Evolutionary conservation across 176 grass and related monocot genomes (phyloP).

Genomic region (Carex littledalei): DNA sequence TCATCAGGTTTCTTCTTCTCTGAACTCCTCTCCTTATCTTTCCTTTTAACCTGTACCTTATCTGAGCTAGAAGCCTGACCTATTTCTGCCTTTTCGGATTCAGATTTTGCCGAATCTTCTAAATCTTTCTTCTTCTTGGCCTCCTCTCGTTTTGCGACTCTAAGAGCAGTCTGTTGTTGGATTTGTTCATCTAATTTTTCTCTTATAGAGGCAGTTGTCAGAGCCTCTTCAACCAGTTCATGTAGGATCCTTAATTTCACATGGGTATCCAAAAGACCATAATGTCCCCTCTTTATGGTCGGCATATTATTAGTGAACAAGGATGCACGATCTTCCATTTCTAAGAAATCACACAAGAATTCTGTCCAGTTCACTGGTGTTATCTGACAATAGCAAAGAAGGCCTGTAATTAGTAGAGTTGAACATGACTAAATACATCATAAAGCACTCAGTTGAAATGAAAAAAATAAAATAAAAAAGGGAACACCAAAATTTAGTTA

Average conservation of each 20-base stretch:
- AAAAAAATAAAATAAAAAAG: background rate
- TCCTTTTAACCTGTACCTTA: constrained; percentile 3
- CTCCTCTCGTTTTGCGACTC: constrained; percentile 46
- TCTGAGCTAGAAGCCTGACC: constrained; percentile 23
- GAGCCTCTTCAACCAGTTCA: constrained; percentile 62
- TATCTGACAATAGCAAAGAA: constrained; percentile 42
- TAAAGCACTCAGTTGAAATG: background rate
- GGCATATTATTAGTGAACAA: constrained; percentile 42
- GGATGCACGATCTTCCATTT: constrained; percentile 29
- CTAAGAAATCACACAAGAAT: constrained; percentile 66
- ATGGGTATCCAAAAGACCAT: constrained; percentile 59
- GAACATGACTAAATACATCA: background rate
- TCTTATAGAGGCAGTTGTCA: constrained; percentile 55
- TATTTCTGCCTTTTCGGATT: constrained; percentile 30
- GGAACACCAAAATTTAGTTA: background rate
- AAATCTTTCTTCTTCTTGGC: constrained; percentile 51
- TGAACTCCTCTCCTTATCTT: constrained; percentile 27
- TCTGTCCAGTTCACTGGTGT: constrained; percentile 64
- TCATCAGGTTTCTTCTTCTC: constrained; percentile 20
- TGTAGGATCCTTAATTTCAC: constrained; percentile 59
- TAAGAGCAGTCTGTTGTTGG: constrained; percentile 46
- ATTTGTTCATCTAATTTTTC: constrained; percentile 58
- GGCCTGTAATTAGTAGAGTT: background rate
- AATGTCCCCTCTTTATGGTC: constrained; percentile 66
- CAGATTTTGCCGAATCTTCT: constrained; percentile 31